Evolutionary conservation across 2,329 filamentous ascomycete species (phyloP), one percentile per base, ranked within the genome.

Genomic region (Fusarium pseudograminearum): DNA sequence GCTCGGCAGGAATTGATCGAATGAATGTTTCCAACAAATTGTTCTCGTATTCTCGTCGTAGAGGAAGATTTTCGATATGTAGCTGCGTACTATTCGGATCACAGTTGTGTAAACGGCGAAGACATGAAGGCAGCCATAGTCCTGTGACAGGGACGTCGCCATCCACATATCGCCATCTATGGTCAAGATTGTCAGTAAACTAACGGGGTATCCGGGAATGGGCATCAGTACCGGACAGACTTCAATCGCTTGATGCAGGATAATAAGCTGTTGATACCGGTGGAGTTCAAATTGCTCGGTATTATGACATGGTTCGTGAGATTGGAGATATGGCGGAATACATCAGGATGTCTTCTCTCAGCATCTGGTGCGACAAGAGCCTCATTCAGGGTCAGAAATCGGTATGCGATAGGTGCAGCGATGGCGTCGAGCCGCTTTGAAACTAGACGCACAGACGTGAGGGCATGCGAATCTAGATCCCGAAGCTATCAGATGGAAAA

Each of bases 361-460:
- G 79, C 77, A 51, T 77, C 72, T 9, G 74, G 73, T 14, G 74
- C 73, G 48, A 83, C 75, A 15, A 85, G 78, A 38, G 67, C 61
- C 42, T 78, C 73, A 52, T 80, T 84, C 22, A 85, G 69, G 3
- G 71, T 70, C 24, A 85, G 57, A 11, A 72, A 76, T 33, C 77
- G 77, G 69, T 84, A 85, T 40, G 76, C 72, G 24, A 84, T 78
- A 1, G 83, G 83, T 14, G 79, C 82, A 40, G 79, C 78, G 41
- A 85, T 79, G 18, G 76, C 75, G 56, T 83, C 74, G 47, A 84
- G 78, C 34, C 79, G 76, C 52, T 71, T 78, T 40, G 80, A 84
- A 24, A 81, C 70, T 51, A 77, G 70, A n/a, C 83, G 81, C 54
- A 76, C 73, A 38, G 69, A 65, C 22, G 74, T 73, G 34, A 83